These are phyloP conservation scores for Cryptococcus sp. DNA, from an alignment of 1,284 basidiomycete genomes.

Conservation along the genomic window DNA sequence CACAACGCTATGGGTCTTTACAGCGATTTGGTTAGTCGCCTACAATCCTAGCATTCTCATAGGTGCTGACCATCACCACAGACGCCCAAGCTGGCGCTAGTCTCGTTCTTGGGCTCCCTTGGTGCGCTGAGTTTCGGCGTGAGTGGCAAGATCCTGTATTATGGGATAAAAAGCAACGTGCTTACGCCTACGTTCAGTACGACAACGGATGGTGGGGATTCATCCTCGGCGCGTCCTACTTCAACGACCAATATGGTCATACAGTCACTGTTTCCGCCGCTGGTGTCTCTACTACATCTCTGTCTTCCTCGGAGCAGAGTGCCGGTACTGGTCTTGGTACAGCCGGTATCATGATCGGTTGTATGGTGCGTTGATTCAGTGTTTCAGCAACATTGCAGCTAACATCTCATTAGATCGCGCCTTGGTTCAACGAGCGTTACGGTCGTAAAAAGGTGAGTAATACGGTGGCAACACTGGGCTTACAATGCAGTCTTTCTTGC, in stretches of 20 bases:
- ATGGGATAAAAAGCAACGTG: too few relatives aligned
- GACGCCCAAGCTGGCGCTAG: constrained; percentile 1
- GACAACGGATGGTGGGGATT: too few relatives aligned
- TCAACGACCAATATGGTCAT: too few relatives aligned
- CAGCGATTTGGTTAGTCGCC: too few relatives aligned
- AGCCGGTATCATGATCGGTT: constrained; percentile 30
- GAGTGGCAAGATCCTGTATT: too few relatives aligned
- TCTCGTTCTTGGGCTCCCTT: background rate
- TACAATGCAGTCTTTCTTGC: constrained; percentile 1
- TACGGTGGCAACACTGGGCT: background rate
- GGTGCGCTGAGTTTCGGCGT: constrained; percentile 1
- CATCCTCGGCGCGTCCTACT: too few relatives aligned
- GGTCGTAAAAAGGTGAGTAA: constrained; percentile 19
- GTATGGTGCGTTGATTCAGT: background rate
- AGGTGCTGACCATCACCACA: background rate
- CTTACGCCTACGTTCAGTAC: too few relatives aligned
- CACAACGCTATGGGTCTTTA: too few relatives aligned
- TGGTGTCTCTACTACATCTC: too few relatives aligned
- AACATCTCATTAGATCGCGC: constrained; percentile 5
- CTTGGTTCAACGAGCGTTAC: constrained; percentile 13
- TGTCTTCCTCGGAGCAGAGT: constrained; percentile 5
- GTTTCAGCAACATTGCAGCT: background rate
- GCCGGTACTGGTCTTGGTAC: constrained; percentile 18
- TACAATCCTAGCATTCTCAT: too few relatives aligned
- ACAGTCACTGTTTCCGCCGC: too few relatives aligned